Percentiles rank a stretch among this genome's conserved stretches.
These are phyloP conservation scores for Clarireedia paspali DNA, from an alignment of 2,329 filamentous ascomycete species.

Conservation along the genomic window DNA sequence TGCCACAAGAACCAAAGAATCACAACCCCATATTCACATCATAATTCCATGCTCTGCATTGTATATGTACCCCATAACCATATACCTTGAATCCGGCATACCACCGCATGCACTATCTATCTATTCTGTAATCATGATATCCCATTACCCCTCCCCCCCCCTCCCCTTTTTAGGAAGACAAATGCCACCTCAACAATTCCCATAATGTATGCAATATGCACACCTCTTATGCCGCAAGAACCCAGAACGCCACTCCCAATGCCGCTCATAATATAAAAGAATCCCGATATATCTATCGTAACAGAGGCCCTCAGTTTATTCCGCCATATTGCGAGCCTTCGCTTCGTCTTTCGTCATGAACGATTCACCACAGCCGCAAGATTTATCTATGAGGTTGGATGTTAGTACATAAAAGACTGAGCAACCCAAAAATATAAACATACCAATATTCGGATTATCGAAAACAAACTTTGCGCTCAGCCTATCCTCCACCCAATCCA, in stretches of 20 bases:
- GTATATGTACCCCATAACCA: not conserved
- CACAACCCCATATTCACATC: too few relatives aligned
- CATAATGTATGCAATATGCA: too few relatives aligned
- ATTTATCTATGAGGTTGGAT: conserved; percentile 58
- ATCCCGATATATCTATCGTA: not conserved
- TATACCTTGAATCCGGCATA: not conserved
- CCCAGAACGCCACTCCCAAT: conserved; percentile 26
- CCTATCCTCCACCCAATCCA: conserved; percentile 98
- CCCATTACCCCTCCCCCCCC: not conserved
- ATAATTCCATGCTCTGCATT: not conserved
- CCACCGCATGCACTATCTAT: conserved; percentile 3
- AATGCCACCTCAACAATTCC: not conserved
- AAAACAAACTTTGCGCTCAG: conserved; percentile 89
- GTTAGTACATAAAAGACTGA: not conserved
- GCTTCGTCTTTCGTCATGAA: conserved; percentile 60
- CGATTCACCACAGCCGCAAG: conserved; percentile 93
- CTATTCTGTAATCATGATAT: conserved; percentile 3
- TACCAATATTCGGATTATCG: conserved; percentile 96
- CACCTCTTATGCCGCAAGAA: not conserved
- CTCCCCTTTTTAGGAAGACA: too few relatives aligned
- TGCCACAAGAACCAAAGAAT: too few relatives aligned
- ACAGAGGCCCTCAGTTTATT: not conserved
- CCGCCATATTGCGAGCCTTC: conserved; percentile 3
- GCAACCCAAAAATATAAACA: not conserved
- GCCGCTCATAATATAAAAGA: conserved; percentile 14